Base-by-base conservation (phyloP, 352 stramenopile genomes). In the Globisporangium canariense region DNA sequence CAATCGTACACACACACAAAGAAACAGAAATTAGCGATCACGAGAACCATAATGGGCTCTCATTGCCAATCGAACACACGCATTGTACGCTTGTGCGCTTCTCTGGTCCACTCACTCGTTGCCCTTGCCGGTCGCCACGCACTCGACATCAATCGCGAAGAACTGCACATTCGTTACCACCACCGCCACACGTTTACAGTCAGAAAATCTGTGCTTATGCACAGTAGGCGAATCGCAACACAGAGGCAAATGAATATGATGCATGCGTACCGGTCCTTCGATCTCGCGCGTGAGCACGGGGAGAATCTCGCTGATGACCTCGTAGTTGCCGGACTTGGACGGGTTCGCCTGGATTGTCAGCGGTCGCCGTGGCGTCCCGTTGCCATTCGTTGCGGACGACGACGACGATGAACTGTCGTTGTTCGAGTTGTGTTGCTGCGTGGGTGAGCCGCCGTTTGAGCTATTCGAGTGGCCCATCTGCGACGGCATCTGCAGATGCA, bases 81-180 rank as follows among this genome's bases (percentile, higher is more conserved):
- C 25, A 22, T 25, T 36, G 32, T 9, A 36, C 32, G 32, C 32
- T 36, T 36, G 38, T 0, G 16, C 11, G 0, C 9, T n/a, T n/a
- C 40, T 46, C 40, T n/a, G 9, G 2, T 5, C 14, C 28, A 81
- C 79, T 60, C 63, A 94, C 86, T 83, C 76, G 45, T 73, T 86
- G 56, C 86, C 88, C 32, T 73, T 88, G 16, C 92, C 92, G 0
- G 89, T 97, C 16, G 92, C 90, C 14, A 98, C 88, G 71, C 92
- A 98, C 72, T 98, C 92, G 58, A 98, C 90, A 68, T 98, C 92
- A 68, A 98, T 96, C 10, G 89, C 91, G 59, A 93, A 97, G 68
- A 97, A 97, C 82, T 91, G 32, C 20, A 43, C 5, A 16, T 22
- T 18, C 52, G 28, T 36, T 5, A 46, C 47, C 57, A 46, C 43